Evolutionary conservation across 805 yeast species (phyloP).

Genomic region (Suhomyces sp.): DNA sequence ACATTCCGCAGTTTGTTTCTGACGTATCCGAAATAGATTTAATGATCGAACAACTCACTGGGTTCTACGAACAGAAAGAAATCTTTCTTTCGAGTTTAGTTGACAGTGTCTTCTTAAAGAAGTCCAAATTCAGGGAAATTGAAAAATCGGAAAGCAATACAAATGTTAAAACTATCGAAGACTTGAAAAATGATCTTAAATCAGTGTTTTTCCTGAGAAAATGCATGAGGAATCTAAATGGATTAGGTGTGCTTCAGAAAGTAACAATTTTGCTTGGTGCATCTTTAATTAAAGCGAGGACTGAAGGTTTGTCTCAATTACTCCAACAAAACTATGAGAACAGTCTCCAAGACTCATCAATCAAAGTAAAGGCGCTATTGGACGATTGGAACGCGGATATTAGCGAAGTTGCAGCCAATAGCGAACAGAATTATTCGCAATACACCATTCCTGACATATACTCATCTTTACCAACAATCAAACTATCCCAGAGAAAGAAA

Average conservation of each 20-base stretch:
- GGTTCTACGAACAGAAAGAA: constrained; percentile 18
- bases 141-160: constrained; percentile 4
- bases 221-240: constrained; percentile 1
- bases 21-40: constrained; percentile 30
- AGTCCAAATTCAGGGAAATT: constrained; percentile 15
- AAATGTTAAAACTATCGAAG: constrained; percentile 10
- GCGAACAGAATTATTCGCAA: not conserved
- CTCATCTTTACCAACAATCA: constrained; percentile 6
- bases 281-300: constrained; percentile 13
- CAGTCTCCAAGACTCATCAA: constrained; percentile 1
- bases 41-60: constrained; percentile 31
- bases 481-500: constrained; percentile 3
- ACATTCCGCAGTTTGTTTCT: constrained; percentile 14
- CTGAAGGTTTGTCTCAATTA: constrained; percentile 1
- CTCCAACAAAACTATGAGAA: constrained; percentile 4
- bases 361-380: not conserved
- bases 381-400: constrained; percentile 1
- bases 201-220: constrained; percentile 5
- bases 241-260: constrained; percentile 4
- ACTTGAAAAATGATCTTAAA: constrained; percentile 8
- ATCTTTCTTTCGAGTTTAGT: constrained; percentile 14
- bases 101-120: constrained; percentile 16
- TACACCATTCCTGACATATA: not conserved
- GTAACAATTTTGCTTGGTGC: constrained; percentile 11
- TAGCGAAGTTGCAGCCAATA: not conserved